Evolutionary conservation across 371 early-diverging fungal species (phyloP).

Genomic region (Gilbertella persicaria): DNA sequence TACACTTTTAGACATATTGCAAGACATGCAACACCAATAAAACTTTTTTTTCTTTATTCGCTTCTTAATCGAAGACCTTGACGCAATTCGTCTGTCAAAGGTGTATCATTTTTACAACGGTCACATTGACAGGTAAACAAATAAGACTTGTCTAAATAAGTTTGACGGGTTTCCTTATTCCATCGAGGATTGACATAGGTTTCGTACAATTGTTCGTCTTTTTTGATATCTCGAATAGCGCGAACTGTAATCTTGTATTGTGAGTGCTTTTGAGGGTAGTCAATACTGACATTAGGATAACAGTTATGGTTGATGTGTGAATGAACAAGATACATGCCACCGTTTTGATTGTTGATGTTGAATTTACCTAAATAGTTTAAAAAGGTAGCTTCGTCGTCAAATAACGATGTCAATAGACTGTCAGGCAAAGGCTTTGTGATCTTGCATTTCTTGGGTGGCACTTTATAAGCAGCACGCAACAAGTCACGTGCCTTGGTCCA

Average conservation of each 20-base stretch:
- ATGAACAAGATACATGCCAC: constrained; percentile 66
- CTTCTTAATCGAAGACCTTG: constrained; percentile 42
- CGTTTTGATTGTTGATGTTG: constrained; percentile 72
- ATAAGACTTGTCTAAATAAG: constrained; percentile 60
- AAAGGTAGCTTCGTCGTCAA: constrained; percentile 61
- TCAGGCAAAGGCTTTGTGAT: constrained; percentile 58
- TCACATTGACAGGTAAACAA: constrained; percentile 63
- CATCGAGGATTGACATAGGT: constrained; percentile 68
- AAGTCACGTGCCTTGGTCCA: constrained; percentile 56
- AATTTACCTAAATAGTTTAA: constrained; percentile 64
- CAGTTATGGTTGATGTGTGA: constrained; percentile 66
- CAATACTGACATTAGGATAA: constrained; percentile 57
- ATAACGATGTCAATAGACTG: constrained; percentile 40
- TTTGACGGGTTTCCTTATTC: constrained; percentile 61
- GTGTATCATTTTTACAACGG: constrained; percentile 56
- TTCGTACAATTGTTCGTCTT: constrained; percentile 62
- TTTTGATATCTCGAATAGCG: constrained; percentile 55
- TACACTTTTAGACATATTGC: too few relatives aligned
- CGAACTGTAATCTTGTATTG: constrained; percentile 61
- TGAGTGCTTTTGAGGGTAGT: constrained; percentile 45
- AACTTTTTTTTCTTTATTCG: constrained; percentile 25
- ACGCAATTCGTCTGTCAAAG: constrained; percentile 50
- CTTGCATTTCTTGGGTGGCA: constrained; percentile 53
- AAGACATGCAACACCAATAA: too few relatives aligned
- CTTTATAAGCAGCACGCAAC: constrained; percentile 46